phyloP scores from a whole-genome alignment of 306 rosid genomes.

The Cyamopsis tetragonoloba region DNA sequence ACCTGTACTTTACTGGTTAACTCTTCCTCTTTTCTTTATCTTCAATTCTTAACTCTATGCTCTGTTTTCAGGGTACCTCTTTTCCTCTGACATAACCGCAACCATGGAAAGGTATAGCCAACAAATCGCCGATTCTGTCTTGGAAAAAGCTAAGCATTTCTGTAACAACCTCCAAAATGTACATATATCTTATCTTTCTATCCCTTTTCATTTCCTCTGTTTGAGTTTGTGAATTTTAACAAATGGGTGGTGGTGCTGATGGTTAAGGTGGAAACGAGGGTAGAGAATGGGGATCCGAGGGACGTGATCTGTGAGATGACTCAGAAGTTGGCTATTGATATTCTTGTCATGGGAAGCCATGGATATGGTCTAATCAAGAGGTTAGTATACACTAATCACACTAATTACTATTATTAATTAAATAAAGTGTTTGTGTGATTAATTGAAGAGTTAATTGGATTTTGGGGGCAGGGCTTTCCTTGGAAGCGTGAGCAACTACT shows the following conservation, averaged over 20 bases:
- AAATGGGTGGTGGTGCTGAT: slow-evolving; percentile 18
- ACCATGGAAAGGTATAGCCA: slow-evolving; percentile 49
- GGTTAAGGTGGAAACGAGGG: slow-evolving; percentile 52
- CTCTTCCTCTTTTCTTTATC: too few relatives aligned
- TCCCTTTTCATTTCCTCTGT: neutral
- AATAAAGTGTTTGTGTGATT: neutral
- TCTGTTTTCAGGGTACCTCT: slow-evolving; percentile 50
- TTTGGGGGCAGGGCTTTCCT: slow-evolving; percentile 63
- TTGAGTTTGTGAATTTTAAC: neutral
- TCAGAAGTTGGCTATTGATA: slow-evolving; percentile 52
- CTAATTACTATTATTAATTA: neutral
- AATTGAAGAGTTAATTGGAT: neutral
- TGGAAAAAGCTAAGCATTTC: slow-evolving; percentile 59
- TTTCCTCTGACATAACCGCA: slow-evolving; percentile 54
- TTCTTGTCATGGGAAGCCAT: slow-evolving; percentile 81
- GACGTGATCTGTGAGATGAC: slow-evolving; percentile 73
- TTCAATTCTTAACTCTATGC: neutral
- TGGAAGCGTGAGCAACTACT: slow-evolving; percentile 90
- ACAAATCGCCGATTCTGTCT: slow-evolving; percentile 50
- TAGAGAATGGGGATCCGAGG: slow-evolving; percentile 75
- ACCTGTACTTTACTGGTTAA: too few relatives aligned
- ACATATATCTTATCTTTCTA: neutral
- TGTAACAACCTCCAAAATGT: slow-evolving; percentile 55
- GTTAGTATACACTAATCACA: slow-evolving; percentile 2
- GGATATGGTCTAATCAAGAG: slow-evolving; percentile 84